A percentile compares a stretch with the other conserved stretches of the same genome.
Evolutionary conservation across 306 rosid genomes (phyloP).

Genomic region (Trichosanthes truncata): DNA sequence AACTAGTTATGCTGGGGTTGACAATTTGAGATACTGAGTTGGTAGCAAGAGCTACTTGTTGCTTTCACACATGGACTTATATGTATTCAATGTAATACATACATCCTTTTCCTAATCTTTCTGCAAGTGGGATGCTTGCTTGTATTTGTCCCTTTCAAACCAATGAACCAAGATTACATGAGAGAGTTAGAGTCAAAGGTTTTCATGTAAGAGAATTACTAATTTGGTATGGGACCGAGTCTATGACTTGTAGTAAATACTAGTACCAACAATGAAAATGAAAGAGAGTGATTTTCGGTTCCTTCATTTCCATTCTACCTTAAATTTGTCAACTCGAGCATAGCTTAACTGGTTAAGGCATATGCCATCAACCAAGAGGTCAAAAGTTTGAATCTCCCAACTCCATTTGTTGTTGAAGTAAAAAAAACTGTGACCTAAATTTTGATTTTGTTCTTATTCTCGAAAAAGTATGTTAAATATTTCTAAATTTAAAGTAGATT

Average conservation of each 20-base stretch:
- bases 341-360: no score
- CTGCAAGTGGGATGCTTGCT: not conserved
- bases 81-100: not conserved
- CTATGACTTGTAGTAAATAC: not conserved
- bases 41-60: not conserved
- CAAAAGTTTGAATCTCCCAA: no score
- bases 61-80: not conserved
- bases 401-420: no score
- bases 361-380: no score
- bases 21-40: not conserved
- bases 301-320: not conserved
- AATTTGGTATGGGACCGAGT: not conserved
- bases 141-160: not conserved
- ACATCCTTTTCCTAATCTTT: not conserved
- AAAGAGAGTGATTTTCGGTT: not conserved
- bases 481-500: not conserved
- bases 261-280: not conserved
- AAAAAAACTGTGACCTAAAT: not conserved
- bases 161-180: not conserved
- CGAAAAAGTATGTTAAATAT: not conserved
- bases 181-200: not conserved
- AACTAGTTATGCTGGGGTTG: no score
- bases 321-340: no score
- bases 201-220: not conserved
- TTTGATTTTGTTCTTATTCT: no score